Percentiles rank a stretch among this genome's conserved stretches.
Evolutionary conservation across 305 asterid species (phyloP).

Genomic region (Plantago coronopus): DNA sequence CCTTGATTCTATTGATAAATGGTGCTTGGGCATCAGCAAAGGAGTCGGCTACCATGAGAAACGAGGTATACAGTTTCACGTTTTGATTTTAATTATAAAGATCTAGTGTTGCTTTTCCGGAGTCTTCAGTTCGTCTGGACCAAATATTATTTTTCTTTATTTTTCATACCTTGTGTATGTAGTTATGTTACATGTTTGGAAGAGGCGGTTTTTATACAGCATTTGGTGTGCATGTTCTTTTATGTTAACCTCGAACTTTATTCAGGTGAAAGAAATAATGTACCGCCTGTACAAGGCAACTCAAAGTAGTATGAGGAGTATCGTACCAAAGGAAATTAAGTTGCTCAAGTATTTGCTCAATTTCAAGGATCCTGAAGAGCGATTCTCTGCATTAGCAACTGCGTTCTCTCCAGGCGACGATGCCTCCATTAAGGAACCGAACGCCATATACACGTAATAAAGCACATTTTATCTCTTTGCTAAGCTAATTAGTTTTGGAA

Average conservation of each 20-base stretch:
- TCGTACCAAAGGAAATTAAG: constrained; percentile 86
- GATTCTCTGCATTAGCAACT: constrained; percentile 91
- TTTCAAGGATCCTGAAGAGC: constrained; percentile 89
- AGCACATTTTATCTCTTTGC: constrained; percentile 1
- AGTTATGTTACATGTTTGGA: too few relatives aligned
- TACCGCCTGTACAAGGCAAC: constrained; percentile 79
- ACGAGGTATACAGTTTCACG: constrained; percentile 47
- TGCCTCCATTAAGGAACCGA: constrained; percentile 54
- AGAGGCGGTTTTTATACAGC: constrained; percentile 3
- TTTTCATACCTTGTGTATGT: too few relatives aligned
- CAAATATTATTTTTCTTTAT: background rate
- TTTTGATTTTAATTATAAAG: background rate
- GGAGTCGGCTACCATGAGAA: constrained; percentile 73
- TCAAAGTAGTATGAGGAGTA: constrained; percentile 77
- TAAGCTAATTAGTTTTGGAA: background rate
- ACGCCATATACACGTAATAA: constrained; percentile 77
- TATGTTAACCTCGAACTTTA: background rate
- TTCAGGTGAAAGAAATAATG: constrained; percentile 93
- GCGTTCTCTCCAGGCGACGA: constrained; percentile 92
- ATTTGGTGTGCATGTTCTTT: background rate
- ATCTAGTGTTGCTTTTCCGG: background rate
- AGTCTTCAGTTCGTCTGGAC: background rate
- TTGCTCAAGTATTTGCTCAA: constrained; percentile 76
- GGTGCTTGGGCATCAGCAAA: constrained; percentile 92
- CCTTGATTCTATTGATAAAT: constrained; percentile 80